Percentiles rank a stretch among this genome's conserved stretches.
Conservation (phyloP, 2,329 filamentous ascomycete species). For the Aspergillus flavus region DNA sequence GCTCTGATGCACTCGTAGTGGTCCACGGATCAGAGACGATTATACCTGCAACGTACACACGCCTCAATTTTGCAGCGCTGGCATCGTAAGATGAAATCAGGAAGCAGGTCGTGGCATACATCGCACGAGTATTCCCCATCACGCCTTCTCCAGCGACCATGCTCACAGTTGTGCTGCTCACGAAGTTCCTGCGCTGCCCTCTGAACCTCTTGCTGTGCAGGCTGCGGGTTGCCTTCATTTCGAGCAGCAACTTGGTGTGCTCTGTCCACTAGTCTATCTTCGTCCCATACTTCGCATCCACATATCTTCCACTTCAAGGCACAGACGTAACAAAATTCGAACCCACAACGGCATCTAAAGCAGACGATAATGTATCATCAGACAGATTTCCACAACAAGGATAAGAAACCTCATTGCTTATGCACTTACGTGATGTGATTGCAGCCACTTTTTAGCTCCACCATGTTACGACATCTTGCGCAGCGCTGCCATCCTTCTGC, state of each 20-base stretch:
- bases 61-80: constrained; percentile 9
- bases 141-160: constrained; percentile 15
- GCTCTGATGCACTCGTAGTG: background rate
- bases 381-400: background rate
- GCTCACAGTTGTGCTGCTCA: constrained; percentile 20
- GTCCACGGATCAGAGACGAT: constrained; percentile 11
- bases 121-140: constrained; percentile 8
- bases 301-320: constrained; percentile 31
- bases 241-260: constrained; percentile 11
- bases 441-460: constrained; percentile 36
- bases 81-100: constrained; percentile 14
- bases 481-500: constrained; percentile 75
- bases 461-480: constrained; percentile 66
- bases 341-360: constrained; percentile 31
- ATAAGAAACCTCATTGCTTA: background rate
- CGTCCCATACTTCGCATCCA: constrained; percentile 29
- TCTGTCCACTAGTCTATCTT: constrained; percentile 24
- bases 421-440: constrained; percentile 38
- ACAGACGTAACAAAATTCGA: constrained; percentile 38
- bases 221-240: background rate
- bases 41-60: constrained; percentile 16
- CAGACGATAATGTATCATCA: background rate
- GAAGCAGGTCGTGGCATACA: constrained; percentile 9
- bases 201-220: constrained; percentile 8
- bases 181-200: constrained; percentile 10